Base-by-base conservation (phyloP, 23 red algal species). In the Gracilaria gracilis region DNA sequence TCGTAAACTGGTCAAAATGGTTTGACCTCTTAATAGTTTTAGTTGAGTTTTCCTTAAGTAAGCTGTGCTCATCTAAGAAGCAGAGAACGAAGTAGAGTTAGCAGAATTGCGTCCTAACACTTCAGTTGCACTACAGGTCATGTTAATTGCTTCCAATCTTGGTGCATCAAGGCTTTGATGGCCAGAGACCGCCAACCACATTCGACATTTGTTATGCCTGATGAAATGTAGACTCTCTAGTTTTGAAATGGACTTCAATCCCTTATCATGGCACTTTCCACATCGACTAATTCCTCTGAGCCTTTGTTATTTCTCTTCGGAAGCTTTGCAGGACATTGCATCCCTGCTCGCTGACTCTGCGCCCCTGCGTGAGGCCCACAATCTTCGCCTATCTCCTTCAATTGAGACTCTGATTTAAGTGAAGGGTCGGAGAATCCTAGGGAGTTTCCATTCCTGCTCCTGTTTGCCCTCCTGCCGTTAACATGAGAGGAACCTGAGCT, bases 261-360 rank as follows among this genome's bases (percentile, higher is more conserved):
- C 59, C 19, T 64, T 19, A 64, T 2, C n/a, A 31, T 64, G 9
- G 24, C 19, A 19, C 24, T 32, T 64, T 64, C 59, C 24, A 64
- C 4, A 64, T 64, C 17, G 13, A 64, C 28, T 2, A 19, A 20
- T 55, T 15, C 17, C 13, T 69, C 32, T 34, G 64, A 36, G 2
- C 32, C 11, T 37, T 69, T 19, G 64, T 51, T 48, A 25, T 49
- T 11, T 50, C 42, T 34, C 14, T 28, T 77, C 20, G 5, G n/a
- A 35, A 6, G 25, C 50, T 28, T 29, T 6, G 72, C 72, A 46
- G 72, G 72, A 20, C 72, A 77, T 77, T 77, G 72, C 72, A 77
- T 77, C 27, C 32, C 64, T 0, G 9, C 4, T 34, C 14, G 32
- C 29, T 19, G 32, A 69, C 31, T 19, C 15, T 38, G 15, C 4